A percentile compares a stretch with the other conserved stretches of the same genome.
phyloP scores from a whole-genome alignment of 768 basidiomycete genomes.

The Suillus variegatus region DNA sequence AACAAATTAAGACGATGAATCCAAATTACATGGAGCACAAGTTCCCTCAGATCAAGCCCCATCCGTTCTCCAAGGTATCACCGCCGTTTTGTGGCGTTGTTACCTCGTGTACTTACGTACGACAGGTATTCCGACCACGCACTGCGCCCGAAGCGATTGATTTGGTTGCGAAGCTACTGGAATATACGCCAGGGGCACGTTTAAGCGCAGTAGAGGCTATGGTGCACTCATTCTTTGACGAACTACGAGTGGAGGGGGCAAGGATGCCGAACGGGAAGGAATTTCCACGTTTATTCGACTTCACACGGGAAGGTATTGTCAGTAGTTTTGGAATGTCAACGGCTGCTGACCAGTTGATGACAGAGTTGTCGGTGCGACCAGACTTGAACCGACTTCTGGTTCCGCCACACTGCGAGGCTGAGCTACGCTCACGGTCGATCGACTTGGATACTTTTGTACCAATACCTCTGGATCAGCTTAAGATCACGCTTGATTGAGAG shows the following conservation, averaged over 20 bases:
- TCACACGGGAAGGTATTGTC: conserved; percentile 87
- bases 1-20: conserved; percentile 99
- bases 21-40: conserved; percentile 99
- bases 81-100: conserved; percentile 5
- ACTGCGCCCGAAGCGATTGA: conserved; percentile 97
- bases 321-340: conserved; percentile 4
- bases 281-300: conserved; percentile 92
- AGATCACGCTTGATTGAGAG: conserved; percentile 76
- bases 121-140: conserved; percentile 94
- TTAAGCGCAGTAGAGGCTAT: conserved; percentile 89
- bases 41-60: conserved; percentile 99
- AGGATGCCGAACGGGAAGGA: conserved; percentile 98
- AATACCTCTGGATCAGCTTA: conserved; percentile 95
- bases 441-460: conserved; percentile 91
- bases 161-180: conserved; percentile 89
- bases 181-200: conserved; percentile 96
- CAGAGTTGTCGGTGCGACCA: conserved; percentile 95
- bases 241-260: conserved; percentile 85
- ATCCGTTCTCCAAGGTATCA: conserved; percentile 93
- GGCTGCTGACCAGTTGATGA: conserved; percentile 9
- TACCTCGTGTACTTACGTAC: conserved; percentile 16
- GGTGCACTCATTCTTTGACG: conserved; percentile 97
- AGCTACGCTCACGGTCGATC: conserved; percentile 84
- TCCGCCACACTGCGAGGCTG: conserved; percentile 85
- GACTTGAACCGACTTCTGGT: conserved; percentile 92